Evolutionary conservation across 2,329 filamentous ascomycete genomes (phyloP), one percentile per base, ranked within the genome.

Genomic region (Elsinoe perseae): DNA sequence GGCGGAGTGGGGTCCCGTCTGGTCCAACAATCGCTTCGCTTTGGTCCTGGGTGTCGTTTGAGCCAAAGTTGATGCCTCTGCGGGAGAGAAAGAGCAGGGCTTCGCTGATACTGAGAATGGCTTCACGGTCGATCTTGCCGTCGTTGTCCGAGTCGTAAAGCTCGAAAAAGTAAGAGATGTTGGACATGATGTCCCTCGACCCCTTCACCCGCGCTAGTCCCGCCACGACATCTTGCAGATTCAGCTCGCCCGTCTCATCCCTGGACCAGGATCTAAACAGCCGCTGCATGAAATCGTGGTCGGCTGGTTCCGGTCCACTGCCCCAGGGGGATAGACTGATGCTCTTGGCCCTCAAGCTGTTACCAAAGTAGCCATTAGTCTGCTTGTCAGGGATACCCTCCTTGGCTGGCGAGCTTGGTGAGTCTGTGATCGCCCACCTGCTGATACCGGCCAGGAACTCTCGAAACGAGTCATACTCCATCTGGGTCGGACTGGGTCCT

Each of bases 111-210:
- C 90, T 80, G 43, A 98, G 72, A 57, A 98, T 98, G 4, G 93
- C 93, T 70, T 98, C 93, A 9, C 93, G 83, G 66, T 97, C 93
- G 4, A 98, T 91, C 64, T 83, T 89, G 23, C 93, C 93, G 67
- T 95, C 90, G 1, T 84, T 81, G 64, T 92, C 86, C 62, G 98
- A 92, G 67, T 98, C 93, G 69, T 97, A 96, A 0, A 98, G 81
- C 65, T 96, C 89, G 64, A 98, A 98, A 70, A 98, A 97, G 72
- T 97, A 97, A 59, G 85, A 93, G 66, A 98, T 97, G 58, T 88
- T 93, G 27, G 89, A 89, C 92, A 98, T 96, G 62, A 98, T 96
- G 70, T 98, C 93, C 46, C 86, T 85, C 56, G 87, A 90, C 7
- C 93, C 92, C 70, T 95, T 97, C 66, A 98, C 89, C 12, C 87